Evolutionary conservation across 805 yeast species (phyloP).

Genomic region (Martiniozyma abietophila): DNA sequence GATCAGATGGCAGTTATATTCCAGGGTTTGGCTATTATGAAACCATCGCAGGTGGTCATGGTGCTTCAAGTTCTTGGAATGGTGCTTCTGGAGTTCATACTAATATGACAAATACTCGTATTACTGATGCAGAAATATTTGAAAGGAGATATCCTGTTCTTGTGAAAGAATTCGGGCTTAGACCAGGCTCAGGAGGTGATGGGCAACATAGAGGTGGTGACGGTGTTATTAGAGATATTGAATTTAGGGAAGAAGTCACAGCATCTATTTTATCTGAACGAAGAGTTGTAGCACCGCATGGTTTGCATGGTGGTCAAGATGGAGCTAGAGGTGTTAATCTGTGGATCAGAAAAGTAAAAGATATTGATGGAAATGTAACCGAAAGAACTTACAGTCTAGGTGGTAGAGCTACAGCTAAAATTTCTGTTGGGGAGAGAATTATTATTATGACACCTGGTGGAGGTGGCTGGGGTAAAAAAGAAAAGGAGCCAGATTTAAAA

Average conservation of each 20-base stretch:
- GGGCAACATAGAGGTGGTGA: conserved; percentile 74
- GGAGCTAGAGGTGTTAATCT: conserved; percentile 66
- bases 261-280: conserved; percentile 83
- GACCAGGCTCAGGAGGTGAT: conserved; percentile 70
- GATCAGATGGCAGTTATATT: conserved; percentile 37
- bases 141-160: conserved; percentile 85
- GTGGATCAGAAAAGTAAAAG: conserved; percentile 31
- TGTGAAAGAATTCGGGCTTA: conserved; percentile 58
- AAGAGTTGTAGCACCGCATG: conserved; percentile 78
- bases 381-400: conserved; percentile 45
- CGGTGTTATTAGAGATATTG: conserved; percentile 80
- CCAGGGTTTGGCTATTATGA: conserved; percentile 86
- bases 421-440: conserved; percentile 55
- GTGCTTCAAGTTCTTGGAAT: conserved; percentile 76
- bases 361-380: conserved; percentile 25
- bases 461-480: conserved; percentile 57
- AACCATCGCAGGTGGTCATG: conserved; percentile 93
- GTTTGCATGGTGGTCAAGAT: conserved; percentile 71
- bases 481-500: neutral
- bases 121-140: conserved; percentile 84
- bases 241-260: conserved; percentile 61
- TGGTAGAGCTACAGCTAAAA: conserved; percentile 58
- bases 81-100: conserved; percentile 90
- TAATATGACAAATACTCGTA: conserved; percentile 88
- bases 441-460: conserved; percentile 77